Evolutionary conservation across 495 filamentous ascomycete genomes (phyloP), one percentile per base, ranked within the genome.

Genomic region (Halenospora varia): DNA sequence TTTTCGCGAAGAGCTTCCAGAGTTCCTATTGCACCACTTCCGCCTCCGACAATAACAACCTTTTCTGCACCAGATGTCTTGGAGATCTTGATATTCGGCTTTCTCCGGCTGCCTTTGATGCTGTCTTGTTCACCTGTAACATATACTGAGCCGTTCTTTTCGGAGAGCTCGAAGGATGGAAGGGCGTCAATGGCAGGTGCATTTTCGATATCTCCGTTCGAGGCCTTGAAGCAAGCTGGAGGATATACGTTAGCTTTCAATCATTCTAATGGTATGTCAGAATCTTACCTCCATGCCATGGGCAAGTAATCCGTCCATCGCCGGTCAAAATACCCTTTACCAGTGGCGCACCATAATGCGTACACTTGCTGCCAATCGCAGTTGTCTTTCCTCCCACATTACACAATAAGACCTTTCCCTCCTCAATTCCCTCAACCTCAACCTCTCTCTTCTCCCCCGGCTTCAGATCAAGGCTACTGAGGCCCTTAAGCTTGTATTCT

Each of bases 131-230:
- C 88, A 22, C 84, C 91, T 25, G 84, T 87, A 65, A 97, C 85
- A 66, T 93, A 98, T 0, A 96, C 85, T 0, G 77, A 86, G 51
- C 86, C 90, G 63, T 92, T 82, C 66, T 86, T 92, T 66, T 93
- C 84, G 20, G 82, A 71, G 23, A 96, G 67, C 29, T 89, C 87
- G 72, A 94, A 98, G 42, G 88, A 87, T 19, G 85, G 77, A 2
- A 98, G 70, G 15, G 87, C 80, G 62, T 97, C 90, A 4, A 95
- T 77, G 1, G 90, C 94, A 1, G 94, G 94, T 0, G 93, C 91
- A 68, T 97, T 88, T 71, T 98, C 94, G 47, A 98, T 87, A 59
- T 97, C 93, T 25, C 94, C 94, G n/a, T 87, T 92, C 42, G 77
- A 73, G 53, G 88, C 82, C 59, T 89, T 90, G 72, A 96, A 98